Evolutionary conservation across 352 stramenopile genomes (phyloP).

Genomic region (Aphanomyces invadans): DNA sequence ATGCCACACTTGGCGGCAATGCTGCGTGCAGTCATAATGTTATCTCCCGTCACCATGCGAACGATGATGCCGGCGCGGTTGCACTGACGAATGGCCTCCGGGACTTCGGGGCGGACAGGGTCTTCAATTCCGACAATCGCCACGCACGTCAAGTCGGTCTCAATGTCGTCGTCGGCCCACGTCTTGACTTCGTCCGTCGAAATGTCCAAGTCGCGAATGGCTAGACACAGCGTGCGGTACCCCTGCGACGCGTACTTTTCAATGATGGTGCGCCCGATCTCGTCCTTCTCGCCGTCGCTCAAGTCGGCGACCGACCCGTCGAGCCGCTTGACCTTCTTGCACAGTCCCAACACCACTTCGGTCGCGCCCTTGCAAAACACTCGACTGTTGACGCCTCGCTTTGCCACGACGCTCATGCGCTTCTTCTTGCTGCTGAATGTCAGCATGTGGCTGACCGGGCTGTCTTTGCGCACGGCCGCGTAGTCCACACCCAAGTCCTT

Average conservation of each 20-base stretch:
- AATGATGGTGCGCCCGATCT: constrained; percentile 55
- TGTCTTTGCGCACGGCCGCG: constrained; percentile 37
- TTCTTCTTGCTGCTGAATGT: constrained; percentile 82
- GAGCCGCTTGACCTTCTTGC: constrained; percentile 52
- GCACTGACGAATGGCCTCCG: constrained; percentile 88
- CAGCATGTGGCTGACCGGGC: constrained; percentile 61
- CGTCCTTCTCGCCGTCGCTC: constrained; percentile 46
- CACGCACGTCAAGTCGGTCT: constrained; percentile 83
- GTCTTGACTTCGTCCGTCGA: constrained; percentile 54
- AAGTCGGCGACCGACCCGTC: constrained; percentile 52
- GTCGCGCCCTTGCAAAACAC: constrained; percentile 75
- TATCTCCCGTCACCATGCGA: constrained; percentile 98
- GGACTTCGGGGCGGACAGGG: constrained; percentile 89
- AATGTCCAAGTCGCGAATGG: constrained; percentile 71
- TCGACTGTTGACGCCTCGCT: constrained; percentile 38
- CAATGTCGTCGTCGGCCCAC: constrained; percentile 68
- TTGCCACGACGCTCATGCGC: constrained; percentile 69
- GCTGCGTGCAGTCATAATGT: constrained; percentile 88
- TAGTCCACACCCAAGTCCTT: constrained; percentile 67
- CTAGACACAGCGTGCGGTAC: constrained; percentile 76
- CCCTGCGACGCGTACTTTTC: constrained; percentile 76
- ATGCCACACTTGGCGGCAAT: constrained; percentile 75
- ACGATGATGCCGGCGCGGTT: constrained; percentile 94
- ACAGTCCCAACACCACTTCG: constrained; percentile 65
- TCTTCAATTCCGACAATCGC: constrained; percentile 91